A percentile compares a stretch with the other conserved stretches of the same genome.
Conservation (phyloP, 352 stramenopile species). For the Thraustochytrium sp. region DNA sequence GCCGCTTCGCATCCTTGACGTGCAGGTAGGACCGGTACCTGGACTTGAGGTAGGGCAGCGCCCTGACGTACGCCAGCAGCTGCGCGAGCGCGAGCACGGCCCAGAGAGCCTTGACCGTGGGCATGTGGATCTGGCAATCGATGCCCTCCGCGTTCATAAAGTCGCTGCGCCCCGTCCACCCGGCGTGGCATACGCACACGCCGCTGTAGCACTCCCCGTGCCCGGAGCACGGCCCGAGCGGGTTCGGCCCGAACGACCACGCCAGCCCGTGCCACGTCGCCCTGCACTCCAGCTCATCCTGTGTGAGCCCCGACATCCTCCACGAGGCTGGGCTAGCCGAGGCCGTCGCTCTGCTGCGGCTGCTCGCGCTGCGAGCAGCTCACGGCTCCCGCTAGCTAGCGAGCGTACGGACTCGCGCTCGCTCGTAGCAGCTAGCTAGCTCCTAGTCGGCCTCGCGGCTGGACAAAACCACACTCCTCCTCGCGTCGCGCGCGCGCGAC, state of each 20-base stretch:
- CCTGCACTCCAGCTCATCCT: not conserved
- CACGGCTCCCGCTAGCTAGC: too few species aligned
- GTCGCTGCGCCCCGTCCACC: constrained; percentile 24
- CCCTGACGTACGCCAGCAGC: not conserved
- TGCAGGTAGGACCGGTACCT: not conserved
- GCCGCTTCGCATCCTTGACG: not conserved
- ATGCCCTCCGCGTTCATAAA: constrained; percentile 29
- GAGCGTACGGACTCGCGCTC: too few species aligned
- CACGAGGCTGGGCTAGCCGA: too few species aligned
- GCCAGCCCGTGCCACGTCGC: not conserved
- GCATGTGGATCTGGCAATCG: constrained; percentile 34
- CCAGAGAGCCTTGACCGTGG: not conserved
- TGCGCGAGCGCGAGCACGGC: not conserved
- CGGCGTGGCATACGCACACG: constrained; percentile 7
- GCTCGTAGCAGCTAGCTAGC: too few species aligned
- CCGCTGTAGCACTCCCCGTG: constrained; percentile 18
- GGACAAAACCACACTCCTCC: too few species aligned
- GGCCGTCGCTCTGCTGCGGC: too few species aligned
- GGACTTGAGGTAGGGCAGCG: constrained; percentile 6
- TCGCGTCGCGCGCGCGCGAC: too few species aligned
- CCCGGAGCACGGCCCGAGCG: constrained; percentile 13
- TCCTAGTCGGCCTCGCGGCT: too few species aligned
- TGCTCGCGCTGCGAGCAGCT: too few species aligned
- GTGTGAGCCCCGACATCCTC: too few species aligned
- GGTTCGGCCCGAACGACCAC: not conserved